Conservation (phyloP, 768 basidiomycete genomes). For the Grammothele lineata region DNA sequence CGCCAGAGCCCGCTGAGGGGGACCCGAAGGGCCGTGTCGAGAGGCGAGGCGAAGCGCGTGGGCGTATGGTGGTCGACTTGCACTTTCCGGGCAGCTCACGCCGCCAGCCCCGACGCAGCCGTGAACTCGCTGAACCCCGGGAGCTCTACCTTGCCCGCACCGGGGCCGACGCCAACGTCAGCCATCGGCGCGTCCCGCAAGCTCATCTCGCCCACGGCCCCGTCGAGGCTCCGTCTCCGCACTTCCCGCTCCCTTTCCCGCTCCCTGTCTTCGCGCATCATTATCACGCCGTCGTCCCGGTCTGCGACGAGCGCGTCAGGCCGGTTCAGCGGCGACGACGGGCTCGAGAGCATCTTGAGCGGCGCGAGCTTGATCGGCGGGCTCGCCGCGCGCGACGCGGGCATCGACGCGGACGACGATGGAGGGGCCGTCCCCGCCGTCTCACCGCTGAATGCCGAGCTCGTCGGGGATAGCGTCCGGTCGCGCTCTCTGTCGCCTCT, state of each 20-base stretch:
- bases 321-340: slow-evolving; percentile 16
- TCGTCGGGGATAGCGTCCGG: slow-evolving; percentile 20
- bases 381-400: slow-evolving; percentile 57
- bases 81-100: too few relatives aligned
- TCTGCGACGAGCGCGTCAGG: slow-evolving; percentile 10
- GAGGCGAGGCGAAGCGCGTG: too few relatives aligned
- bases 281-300: too few relatives aligned
- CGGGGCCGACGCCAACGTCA: too few relatives aligned
- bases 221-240: slow-evolving; percentile 13
- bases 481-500: slow-evolving; percentile 3
- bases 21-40: too few relatives aligned
- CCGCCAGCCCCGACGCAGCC: slow-evolving; percentile 36
- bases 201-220: slow-evolving; percentile 10
- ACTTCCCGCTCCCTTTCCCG: too few relatives aligned
- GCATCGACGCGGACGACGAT: slow-evolving; percentile 28
- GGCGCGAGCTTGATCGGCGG: slow-evolving; percentile 75
- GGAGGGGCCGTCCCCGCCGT: too few relatives aligned
- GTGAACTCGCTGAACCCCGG: slow-evolving; percentile 64
- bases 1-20: too few relatives aligned
- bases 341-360: slow-evolving; percentile 43
- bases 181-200: too few relatives aligned
- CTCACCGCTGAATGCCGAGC: slow-evolving; percentile 3
- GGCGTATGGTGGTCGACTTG: too few relatives aligned
- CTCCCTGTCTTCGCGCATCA: too few relatives aligned
- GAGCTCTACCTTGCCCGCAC: slow-evolving; percentile 41